phyloP scores from a whole-genome alignment of 2,329 filamentous ascomycete genomes.

The Sclerotinia sclerotiorum region DNA sequence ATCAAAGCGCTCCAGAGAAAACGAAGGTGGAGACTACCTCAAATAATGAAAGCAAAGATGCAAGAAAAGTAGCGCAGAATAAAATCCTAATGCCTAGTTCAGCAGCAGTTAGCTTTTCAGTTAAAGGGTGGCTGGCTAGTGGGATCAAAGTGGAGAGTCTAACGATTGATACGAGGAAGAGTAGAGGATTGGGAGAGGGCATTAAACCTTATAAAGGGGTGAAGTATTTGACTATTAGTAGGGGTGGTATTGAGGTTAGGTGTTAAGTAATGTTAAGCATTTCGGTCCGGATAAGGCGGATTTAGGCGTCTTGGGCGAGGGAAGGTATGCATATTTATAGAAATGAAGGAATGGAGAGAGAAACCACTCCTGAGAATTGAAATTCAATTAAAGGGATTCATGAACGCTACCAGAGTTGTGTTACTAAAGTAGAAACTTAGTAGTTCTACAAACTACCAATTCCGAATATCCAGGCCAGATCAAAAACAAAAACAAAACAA shows the following conservation, averaged over 20 bases:
- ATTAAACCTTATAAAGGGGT: conserved; percentile 97
- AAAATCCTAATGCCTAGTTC: conserved; percentile 79
- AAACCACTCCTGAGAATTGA: not conserved
- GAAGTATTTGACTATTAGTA: conserved; percentile 84
- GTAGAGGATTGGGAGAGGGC: conserved; percentile 78
- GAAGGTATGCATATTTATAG: conserved; percentile 1
- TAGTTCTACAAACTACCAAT: not conserved
- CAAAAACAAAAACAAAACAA: not conserved
- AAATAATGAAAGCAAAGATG: conserved; percentile 46
- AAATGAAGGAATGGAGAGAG: not conserved
- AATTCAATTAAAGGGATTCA: not conserved
- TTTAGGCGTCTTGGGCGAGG: conserved; percentile 17
- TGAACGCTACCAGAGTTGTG: not conserved
- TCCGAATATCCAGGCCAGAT: conserved; percentile 5
- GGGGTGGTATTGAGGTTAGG: conserved; percentile 62
- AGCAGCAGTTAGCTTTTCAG: conserved; percentile 68
- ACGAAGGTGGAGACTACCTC: conserved; percentile 43
- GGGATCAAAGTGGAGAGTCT: conserved; percentile 69
- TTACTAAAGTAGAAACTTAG: not conserved
- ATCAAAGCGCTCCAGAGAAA: conserved; percentile 47
- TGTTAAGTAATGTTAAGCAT: conserved; percentile 43
- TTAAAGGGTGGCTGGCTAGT: conserved; percentile 68
- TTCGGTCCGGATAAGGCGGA: conserved; percentile 7
- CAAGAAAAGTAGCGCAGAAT: conserved; percentile 63
- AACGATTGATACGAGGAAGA: conserved; percentile 71